Evolutionary conservation across 1,139 yeast species (phyloP), one percentile per base, ranked within the genome.

Genomic region (Yamadazyma aaseri): DNA sequence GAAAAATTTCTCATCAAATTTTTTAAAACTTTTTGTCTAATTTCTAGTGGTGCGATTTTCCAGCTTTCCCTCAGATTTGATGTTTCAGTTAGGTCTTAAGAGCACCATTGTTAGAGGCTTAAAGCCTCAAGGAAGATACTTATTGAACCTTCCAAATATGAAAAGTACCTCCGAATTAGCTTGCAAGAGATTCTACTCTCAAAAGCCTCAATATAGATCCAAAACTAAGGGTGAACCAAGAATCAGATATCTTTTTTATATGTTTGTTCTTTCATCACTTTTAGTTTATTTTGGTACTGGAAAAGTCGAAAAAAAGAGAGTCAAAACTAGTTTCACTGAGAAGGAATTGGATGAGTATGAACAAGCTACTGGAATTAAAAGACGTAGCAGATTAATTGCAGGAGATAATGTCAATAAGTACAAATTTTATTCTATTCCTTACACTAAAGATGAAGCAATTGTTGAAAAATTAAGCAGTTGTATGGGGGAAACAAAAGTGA

Each of bases 261-360:
- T 76, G 48, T 73, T 75, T 26, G 46, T 72, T n/a, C 51, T 73
- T 10, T 75, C 84, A 2, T 65, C 79, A 6, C 76, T 66, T 11
- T 64, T 73, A 0, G 71, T 84, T 42, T 75, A 65, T 33, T 65
- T 69, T 42, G 79, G 76, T 2, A 76, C 78, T 3, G 60, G 63
- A 20, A 60, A 62, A 18, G 67, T 81, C n/a, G 80, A 78, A 39
- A 72, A 73, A 43, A 73, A 68, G 44, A 51, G 43, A 28, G 77
- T 76, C 15, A 74, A 73, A 48, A 77, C 63, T 24, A 52, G 62
- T 14, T 68, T 77, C 20, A 65, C 79, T 8, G 86, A 79, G 46
- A 71, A 71, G 37, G 94, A 85, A 48, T 81, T 78, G 64, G 50
- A 62, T 26, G 68, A 65, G 33, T 64, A 65, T 40, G 82, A 78